Evolutionary conservation across 1,284 basidiomycete species (phyloP), one percentile per base, ranked within the genome.

Genomic region (Tylopilus orsonianus): DNA sequence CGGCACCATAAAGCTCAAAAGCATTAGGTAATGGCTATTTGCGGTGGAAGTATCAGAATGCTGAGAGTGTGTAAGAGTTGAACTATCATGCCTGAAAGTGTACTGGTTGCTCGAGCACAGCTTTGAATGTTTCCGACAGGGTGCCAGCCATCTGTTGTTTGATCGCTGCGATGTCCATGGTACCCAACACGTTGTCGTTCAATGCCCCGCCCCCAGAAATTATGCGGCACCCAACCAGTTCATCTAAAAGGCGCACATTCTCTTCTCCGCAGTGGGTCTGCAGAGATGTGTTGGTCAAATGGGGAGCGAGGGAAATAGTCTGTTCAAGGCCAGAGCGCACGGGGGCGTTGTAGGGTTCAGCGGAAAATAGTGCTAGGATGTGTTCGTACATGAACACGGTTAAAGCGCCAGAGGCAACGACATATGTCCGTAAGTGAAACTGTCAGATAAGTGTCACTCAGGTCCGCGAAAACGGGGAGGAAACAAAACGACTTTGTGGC

Each of bases 281-380:
- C n/a, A 97, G 73, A 36, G 92, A 95, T 0, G 97, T 97, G 63
- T 99, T 99, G 32, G 96, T 99, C 16, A 99, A 74, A 68, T 99
- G 97, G 0, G 88, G 80, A 2, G 75, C 61, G 6, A 98, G 76
- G 4, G 62, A 55, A 23, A 58, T 51, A 24, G 60, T 56, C 16
- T 58, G 52, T 2, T 59, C 64, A 32, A 58, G 53, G 8, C 58
- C 55, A 23, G 65, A 49, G 23, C 61, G 54, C 1, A 50, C 54
- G 4, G 84, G 84, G 0, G 64, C 37, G 0, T 57, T 52, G 62
- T 91, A 95, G 5, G 86, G 78, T 14, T 77, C 72, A 1, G 83
- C 73, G 5, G 92, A 87, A 66, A 97, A 97, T 1, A 98, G 73
- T 6, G 93, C 91, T 16, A 99, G 79, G 58, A 96, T 83, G 18